Base-by-base conservation (phyloP, 345 rosid species). In the Trapa bicornis region DNA sequence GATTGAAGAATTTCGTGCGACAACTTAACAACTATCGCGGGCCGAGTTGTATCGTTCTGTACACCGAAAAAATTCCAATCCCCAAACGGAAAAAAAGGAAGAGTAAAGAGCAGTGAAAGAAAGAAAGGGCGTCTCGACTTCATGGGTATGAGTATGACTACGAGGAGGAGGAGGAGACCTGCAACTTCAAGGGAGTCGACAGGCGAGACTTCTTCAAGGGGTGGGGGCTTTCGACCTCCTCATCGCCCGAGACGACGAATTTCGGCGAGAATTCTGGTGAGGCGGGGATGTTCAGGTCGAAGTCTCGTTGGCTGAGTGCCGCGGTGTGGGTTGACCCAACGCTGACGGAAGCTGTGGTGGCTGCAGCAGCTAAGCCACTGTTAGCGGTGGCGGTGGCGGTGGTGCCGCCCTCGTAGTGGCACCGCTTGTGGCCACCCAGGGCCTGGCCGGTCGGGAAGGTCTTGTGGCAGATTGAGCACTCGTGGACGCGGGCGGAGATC, bases 401-500 rank as follows among this genome's bases (percentile, higher is more conserved):
- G 47, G 47, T 50, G 38, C 74, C 69, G 48, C 76, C 76, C 36
- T 73, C 76, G 65, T 82, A 82, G 81, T 82, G 85, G 69, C 85
- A 76, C 16, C 85, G 72, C 71, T 82, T 82, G 75, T 82, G 85
- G 7, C 85, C 85, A 5, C 85, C 85, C 33, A 82, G 63, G 38
- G 85, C 85, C 77, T 82, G 85, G 6, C 85, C 85, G 29, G 85
- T 79, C 14, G 81, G 78, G 68, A 82, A 82, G 9, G 69, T 41
- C 76, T 82, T 82, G 76, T 82, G 85, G 72, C 85, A 82, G 69
- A 79, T 82, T n/a, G 85, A 75, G 72, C 85, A 82, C 77, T 82
- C 81, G 67, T 82, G 85, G 38, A 72, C 61, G 64, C 78, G 75
- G 56, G 71, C 79, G 11, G 47, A 45, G 47, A 6, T 12, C 73